Conservation (phyloP, 257 asterid genomes). For the Schizonepeta tenuifolia region DNA sequence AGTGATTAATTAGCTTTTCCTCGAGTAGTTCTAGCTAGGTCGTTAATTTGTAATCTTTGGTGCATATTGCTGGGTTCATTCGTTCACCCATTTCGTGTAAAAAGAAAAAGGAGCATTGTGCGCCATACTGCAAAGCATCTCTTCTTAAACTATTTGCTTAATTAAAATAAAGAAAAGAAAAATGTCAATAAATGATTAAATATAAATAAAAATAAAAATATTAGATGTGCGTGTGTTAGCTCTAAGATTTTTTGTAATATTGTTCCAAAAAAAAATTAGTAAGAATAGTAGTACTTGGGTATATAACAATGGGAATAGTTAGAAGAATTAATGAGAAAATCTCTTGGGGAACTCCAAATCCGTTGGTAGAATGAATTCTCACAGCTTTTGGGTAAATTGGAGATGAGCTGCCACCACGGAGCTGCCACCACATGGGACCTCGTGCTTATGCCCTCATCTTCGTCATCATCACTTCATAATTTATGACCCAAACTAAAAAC, state of each 20-base stretch:
- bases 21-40: too few species aligned
- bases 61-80: too few species aligned
- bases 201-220: background rate
- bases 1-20: too few species aligned
- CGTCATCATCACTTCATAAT: conserved; percentile 27
- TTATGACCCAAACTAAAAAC: background rate
- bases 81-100: too few species aligned
- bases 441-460: conserved; percentile 23
- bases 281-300: conserved; percentile 28
- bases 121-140: too few species aligned
- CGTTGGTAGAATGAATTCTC: conserved; percentile 38
- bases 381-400: conserved; percentile 30
- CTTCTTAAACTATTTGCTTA: too few species aligned
- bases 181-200: background rate
- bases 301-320: conserved; percentile 45
- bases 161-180: too few species aligned
- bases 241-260: too few species aligned
- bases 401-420: conserved; percentile 61
- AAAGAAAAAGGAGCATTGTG: too few species aligned
- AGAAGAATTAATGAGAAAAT: conserved; percentile 58
- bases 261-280: too few species aligned
- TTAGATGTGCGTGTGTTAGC: too few species aligned
- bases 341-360: conserved; percentile 75
- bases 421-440: conserved; percentile 66
- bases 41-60: too few species aligned